Conservation (phyloP, 164 flowering plant species). For the Annona cherimola region DNA sequence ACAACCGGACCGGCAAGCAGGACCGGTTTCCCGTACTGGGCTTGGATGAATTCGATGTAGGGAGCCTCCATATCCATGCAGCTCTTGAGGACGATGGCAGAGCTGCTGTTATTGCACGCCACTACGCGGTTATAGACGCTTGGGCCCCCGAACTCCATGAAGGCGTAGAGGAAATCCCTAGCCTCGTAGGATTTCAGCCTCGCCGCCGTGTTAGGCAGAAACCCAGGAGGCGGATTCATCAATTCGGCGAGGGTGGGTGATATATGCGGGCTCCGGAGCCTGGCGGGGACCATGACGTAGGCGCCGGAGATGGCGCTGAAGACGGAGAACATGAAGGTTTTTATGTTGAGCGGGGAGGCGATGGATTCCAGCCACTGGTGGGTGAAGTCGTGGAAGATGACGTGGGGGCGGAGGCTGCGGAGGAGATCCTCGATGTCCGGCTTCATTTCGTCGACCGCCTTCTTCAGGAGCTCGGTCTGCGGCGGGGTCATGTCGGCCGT, state of each 20-base stretch:
- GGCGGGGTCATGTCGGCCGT: conserved; percentile 11
- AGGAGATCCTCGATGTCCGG: conserved; percentile 25
- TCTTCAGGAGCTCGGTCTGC: conserved; percentile 27
- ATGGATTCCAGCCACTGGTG: conserved; percentile 26
- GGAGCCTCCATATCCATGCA: conserved; percentile 15
- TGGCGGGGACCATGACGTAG: conserved; percentile 11
- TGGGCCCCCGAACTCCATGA: conserved; percentile 10
- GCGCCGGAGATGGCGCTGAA: conserved; percentile 19
- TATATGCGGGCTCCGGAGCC: background rate
- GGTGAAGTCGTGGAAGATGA: conserved; percentile 27
- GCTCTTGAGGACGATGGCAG: conserved; percentile 9
- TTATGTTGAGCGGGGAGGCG: conserved; percentile 20
- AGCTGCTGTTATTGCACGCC: background rate
- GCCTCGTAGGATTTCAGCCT: conserved; percentile 17
- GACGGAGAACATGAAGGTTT: conserved; percentile 21
- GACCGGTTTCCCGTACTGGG: conserved; percentile 11
- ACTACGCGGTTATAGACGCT: conserved; percentile 6
- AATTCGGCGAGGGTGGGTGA: conserved; percentile 20
- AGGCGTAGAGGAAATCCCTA: conserved; percentile 15
- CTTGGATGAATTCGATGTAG: conserved; percentile 8
- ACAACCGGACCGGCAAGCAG: conserved; percentile 14
- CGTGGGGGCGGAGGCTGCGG: conserved; percentile 23
- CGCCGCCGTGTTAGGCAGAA: conserved; percentile 12
- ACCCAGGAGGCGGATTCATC: conserved; percentile 21
- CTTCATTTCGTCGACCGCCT: conserved; percentile 20